Conservation (phyloP, 1,284 basidiomycete species). For the Coriolopsis trogii region DNA sequence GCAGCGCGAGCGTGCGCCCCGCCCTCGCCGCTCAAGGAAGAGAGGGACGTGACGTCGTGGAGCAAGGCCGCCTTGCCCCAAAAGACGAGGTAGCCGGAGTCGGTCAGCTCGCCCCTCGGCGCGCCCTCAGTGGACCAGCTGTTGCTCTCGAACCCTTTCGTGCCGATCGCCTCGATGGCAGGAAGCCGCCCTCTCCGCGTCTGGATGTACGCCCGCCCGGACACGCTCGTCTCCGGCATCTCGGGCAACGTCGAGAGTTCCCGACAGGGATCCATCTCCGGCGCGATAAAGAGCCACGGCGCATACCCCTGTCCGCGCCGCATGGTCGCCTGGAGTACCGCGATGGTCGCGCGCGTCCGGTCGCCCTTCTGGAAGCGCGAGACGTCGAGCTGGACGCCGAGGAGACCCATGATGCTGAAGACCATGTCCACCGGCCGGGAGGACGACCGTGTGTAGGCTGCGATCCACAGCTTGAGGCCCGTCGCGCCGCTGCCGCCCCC, state of each 20-base stretch:
- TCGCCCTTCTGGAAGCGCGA: constrained; percentile 20
- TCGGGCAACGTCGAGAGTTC: constrained; percentile 26
- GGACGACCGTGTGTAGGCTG: constrained; percentile 27
- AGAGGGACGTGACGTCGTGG: too few relatives aligned
- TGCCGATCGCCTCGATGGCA: not conserved
- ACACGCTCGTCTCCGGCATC: constrained; percentile 16
- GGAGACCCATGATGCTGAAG: constrained; percentile 35
- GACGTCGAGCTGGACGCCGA: constrained; percentile 27
- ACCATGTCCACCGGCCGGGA: constrained; percentile 33
- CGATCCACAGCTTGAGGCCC: constrained; percentile 21
- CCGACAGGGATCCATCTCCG: constrained; percentile 10
- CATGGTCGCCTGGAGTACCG: constrained; percentile 28
- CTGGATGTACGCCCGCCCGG: not conserved
- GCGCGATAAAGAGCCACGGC: constrained; percentile 23
- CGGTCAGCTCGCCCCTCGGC: too few relatives aligned
- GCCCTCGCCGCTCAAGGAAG: too few relatives aligned
- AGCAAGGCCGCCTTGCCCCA: too few relatives aligned
- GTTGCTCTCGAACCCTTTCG: too few relatives aligned
- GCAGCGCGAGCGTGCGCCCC: too few relatives aligned
- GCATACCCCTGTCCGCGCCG: constrained; percentile 25
- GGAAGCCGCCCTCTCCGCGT: not conserved
- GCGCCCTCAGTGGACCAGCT: too few relatives aligned
- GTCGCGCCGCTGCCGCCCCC: too few relatives aligned
- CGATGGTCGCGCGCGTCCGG: too few relatives aligned
- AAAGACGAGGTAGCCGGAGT: too few relatives aligned